A percentile compares a stretch with the other conserved stretches of the same genome.
Evolutionary conservation across 768 basidiomycete species (phyloP).

Genomic region (Mycena alexandri): DNA sequence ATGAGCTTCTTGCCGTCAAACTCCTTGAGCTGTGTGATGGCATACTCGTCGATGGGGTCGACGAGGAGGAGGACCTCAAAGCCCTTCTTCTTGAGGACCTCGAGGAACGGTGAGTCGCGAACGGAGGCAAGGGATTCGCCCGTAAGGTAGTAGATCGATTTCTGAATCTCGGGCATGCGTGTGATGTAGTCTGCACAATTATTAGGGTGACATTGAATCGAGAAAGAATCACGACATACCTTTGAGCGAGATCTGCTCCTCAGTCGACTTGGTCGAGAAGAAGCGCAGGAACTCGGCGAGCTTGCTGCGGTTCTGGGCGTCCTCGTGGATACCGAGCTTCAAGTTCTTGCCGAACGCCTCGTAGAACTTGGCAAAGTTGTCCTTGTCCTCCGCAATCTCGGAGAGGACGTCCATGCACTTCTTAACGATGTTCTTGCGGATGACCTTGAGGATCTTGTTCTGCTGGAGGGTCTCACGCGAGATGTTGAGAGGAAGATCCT

Average conservation of each 20-base stretch:
- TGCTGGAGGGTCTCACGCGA: conserved; percentile 99
- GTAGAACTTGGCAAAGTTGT: conserved; percentile 97
- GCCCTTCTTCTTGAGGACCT: conserved; percentile 99
- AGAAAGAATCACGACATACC: conserved; percentile 57
- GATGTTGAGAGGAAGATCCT: conserved; percentile 99
- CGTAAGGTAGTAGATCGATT: conserved; percentile 99
- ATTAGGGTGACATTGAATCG: conserved; percentile 4
- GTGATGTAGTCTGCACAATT: conserved; percentile 90
- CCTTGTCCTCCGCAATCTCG: conserved; percentile 99
- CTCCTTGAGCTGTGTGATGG: conserved; percentile 98
- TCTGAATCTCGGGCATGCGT: conserved; percentile 98
- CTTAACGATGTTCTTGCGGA: conserved; percentile 99
- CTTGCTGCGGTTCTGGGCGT: conserved; percentile 98
- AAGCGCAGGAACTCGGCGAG: conserved; percentile 99
- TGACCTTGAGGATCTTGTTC: conserved; percentile 99
- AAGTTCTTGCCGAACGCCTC: conserved; percentile 99
- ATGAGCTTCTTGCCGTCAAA: conserved; percentile 98
- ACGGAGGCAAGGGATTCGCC: conserved; percentile 95
- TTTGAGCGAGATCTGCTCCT: conserved; percentile 95
- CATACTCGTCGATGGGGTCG: conserved; percentile 99
- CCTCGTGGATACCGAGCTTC: conserved; percentile 99
- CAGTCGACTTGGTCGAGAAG: conserved; percentile 93
- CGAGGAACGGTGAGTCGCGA: conserved; percentile 97
- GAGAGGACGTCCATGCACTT: conserved; percentile 94
- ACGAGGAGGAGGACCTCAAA: conserved; percentile 98